These are phyloP conservation scores for Colletotrichum somersetense DNA, from an alignment of 2,329 filamentous ascomycete genomes.

Conservation along the genomic window DNA sequence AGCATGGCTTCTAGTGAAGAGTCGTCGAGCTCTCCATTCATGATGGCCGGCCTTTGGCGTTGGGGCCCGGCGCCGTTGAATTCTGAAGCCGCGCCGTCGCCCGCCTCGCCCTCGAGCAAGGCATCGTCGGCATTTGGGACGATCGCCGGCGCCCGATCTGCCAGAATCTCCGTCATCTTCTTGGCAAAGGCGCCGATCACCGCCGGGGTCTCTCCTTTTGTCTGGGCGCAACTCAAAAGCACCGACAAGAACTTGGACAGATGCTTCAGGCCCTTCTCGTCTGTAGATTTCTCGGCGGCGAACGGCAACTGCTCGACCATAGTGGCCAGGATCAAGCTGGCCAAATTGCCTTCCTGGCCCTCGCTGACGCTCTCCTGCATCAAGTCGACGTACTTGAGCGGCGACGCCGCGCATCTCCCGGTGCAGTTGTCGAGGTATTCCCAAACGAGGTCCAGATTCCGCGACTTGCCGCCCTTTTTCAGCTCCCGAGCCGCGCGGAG, in stretches of 20 bases:
- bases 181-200: slow-evolving; percentile 49
- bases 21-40: slow-evolving; percentile 46
- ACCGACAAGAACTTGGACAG: slow-evolving; percentile 70
- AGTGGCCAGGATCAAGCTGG: slow-evolving; percentile 76
- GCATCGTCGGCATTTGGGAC: slow-evolving; percentile 4
- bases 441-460: slow-evolving; percentile 65
- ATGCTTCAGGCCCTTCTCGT: slow-evolving; percentile 56
- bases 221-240: slow-evolving; percentile 67
- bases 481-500: slow-evolving; percentile 55
- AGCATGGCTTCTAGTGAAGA: slow-evolving; percentile 67
- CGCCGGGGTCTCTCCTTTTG: slow-evolving; percentile 59
- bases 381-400: slow-evolving; percentile 86
- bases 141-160: slow-evolving; percentile 14
- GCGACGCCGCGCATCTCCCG: slow-evolving; percentile 78
- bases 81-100: slow-evolving; percentile 6
- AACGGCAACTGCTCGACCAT: slow-evolving; percentile 85
- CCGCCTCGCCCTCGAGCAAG: slow-evolving; percentile 10
- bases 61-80: neutral
- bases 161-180: slow-evolving; percentile 44
- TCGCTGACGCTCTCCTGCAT: slow-evolving; percentile 65
- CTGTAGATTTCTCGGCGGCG: slow-evolving; percentile 62
- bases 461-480: slow-evolving; percentile 31
- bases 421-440: slow-evolving; percentile 87
- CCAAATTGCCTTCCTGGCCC: slow-evolving; percentile 48
- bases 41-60: neutral